These are phyloP conservation scores for Colletotrichum horii DNA, from an alignment of 2,329 filamentous ascomycete genomes.

Conservation along the genomic window DNA sequence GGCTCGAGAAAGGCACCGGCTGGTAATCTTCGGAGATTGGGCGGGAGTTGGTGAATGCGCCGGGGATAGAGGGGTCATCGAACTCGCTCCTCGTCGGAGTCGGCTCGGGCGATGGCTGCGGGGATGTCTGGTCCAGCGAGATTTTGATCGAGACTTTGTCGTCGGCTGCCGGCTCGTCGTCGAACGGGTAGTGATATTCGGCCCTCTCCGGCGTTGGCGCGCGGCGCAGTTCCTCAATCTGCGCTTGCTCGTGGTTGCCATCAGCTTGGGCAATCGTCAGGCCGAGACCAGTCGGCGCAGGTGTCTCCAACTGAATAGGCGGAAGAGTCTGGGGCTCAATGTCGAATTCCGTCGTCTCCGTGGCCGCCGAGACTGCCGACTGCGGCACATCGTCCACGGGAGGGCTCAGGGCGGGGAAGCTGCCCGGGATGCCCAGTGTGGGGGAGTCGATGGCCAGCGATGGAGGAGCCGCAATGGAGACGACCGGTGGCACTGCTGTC, in stretches of 20 bases:
- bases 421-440: constrained; percentile 69
- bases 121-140: constrained; percentile 41
- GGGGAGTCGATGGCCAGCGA: constrained; percentile 60
- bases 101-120: constrained; percentile 26
- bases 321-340: constrained; percentile 71
- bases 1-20: constrained; percentile 41
- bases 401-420: constrained; percentile 54
- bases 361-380: constrained; percentile 64
- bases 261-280: constrained; percentile 7
- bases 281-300: constrained; percentile 11
- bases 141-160: constrained; percentile 45
- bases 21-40: constrained; percentile 38
- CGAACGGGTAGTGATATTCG: constrained; percentile 57
- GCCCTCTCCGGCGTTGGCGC: constrained; percentile 28
- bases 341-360: constrained; percentile 75
- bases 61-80: constrained; percentile 29
- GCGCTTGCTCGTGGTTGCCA: constrained; percentile 8
- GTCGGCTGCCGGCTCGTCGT: constrained; percentile 42
- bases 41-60: constrained; percentile 29
- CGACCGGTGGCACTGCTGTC: constrained; percentile 2
- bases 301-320: constrained; percentile 38
- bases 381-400: constrained; percentile 53
- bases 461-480: constrained; percentile 8
- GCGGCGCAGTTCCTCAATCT: constrained; percentile 23
- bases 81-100: constrained; percentile 30